Evolutionary conservation across 495 filamentous ascomycete genomes (phyloP), one percentile per base, ranked within the genome.

Genomic region (Penicillium turbatum): DNA sequence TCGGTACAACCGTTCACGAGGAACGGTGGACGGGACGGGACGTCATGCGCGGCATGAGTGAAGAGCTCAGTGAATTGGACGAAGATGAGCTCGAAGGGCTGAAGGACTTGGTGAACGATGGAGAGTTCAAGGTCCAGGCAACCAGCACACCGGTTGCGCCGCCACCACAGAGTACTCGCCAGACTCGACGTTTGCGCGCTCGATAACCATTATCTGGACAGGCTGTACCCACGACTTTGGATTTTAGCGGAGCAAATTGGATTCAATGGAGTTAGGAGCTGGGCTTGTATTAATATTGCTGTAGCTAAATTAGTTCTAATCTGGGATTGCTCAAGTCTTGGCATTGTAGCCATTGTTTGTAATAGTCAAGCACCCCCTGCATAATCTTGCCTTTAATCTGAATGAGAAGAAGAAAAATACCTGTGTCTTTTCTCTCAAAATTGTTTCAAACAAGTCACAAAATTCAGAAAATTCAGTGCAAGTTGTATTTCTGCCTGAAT

Each of bases 1-100:
- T 80, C 46, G 90, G 92, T 15, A 95, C 88, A 0, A 89, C 80
- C 1, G 73, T 89, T 17, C 72, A 86, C 59, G 86, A 90, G 45
- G 87, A 92, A 70, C 78, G 85, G 51, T 91, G 87, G 83, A 84
- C 82, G 4, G 90, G 87, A 11, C 77, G 85, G 16, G 87, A 90
- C 44, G 82, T 87, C 8, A 77, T 89, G 60, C 81, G 88, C 13
- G 85, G 81, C 13, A 84, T 92, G 74, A 92, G 88, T 53, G 91
- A 93, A 65, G 88, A 92, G 51, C 75, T 96, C 6, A 92, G 85
- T 47, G 91, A 95, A 56, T 81, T 96, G 60, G 90, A 92, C 50
- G 91, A 95, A 42, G 90, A 91, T 15, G 87, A 90, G 69, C 73
- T 51, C n/a, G 49, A 51, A 32, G 49, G 49, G 17, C 43, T 96